These are phyloP conservation scores for Xerocomellus amylosporus DNA, from an alignment of 768 basidiomycete genomes.

Conservation along the genomic window DNA sequence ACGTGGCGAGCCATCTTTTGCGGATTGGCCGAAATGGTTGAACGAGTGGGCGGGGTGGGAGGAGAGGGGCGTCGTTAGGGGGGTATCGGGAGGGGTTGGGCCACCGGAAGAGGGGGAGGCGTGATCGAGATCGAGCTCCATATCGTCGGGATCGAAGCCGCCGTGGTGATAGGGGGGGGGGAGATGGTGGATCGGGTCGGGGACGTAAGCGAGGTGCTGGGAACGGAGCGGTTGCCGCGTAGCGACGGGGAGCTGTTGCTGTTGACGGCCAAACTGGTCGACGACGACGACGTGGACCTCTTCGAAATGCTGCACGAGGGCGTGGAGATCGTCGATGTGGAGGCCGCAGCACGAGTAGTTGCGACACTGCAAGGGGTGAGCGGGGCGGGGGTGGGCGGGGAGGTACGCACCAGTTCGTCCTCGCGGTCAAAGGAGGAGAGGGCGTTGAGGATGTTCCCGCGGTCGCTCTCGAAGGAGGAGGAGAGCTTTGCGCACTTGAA, in stretches of 20 bases:
- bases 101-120: slow-evolving; percentile 46
- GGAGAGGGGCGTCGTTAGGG: slow-evolving; percentile 42
- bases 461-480: slow-evolving; percentile 60
- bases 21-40: slow-evolving; percentile 31
- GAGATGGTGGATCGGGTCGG: slow-evolving; percentile 25
- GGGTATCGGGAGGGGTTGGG: slow-evolving; percentile 42
- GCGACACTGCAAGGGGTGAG: slow-evolving; percentile 52
- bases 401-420: slow-evolving; percentile 62
- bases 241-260: slow-evolving; percentile 28
- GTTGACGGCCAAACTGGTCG: slow-evolving; percentile 39
- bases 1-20: slow-evolving; percentile 27
- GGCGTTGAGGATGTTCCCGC: slow-evolving; percentile 60
- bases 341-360: slow-evolving; percentile 91
- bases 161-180: slow-evolving; percentile 34
- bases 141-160: slow-evolving; percentile 71
- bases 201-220: slow-evolving; percentile 30
- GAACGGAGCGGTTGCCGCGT: slow-evolving; percentile 30
- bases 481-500: slow-evolving; percentile 46
- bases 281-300: slow-evolving; percentile 82
- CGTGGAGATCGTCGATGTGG: slow-evolving; percentile 70
- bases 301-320: slow-evolving; percentile 90
- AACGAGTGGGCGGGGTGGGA: slow-evolving; percentile 33
- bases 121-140: slow-evolving; percentile 72
- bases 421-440: slow-evolving; percentile 65
- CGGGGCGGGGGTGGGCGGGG: not conserved